Evolutionary conservation across 352 stramenopile genomes (phyloP).

Genomic region (Phytophthora pisi): DNA sequence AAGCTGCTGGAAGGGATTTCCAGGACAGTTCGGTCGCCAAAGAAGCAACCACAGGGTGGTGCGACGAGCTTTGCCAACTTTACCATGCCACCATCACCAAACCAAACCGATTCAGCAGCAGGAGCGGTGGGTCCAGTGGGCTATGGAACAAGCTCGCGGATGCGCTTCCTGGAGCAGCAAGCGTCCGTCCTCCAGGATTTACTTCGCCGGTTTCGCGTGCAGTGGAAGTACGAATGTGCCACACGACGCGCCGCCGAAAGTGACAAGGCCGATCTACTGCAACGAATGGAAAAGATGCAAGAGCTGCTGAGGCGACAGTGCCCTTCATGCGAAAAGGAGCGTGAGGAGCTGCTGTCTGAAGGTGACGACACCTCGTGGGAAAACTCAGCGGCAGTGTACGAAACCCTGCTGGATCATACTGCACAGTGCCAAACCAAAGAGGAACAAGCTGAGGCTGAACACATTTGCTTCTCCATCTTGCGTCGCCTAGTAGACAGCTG

Average conservation of each 20-base stretch:
- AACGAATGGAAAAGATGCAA: constrained; percentile 46
- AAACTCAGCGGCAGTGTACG: constrained; percentile 46
- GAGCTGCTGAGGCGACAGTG: constrained; percentile 38
- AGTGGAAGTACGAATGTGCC: constrained; percentile 58
- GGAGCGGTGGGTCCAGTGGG: constrained; percentile 26
- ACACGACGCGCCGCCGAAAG: constrained; percentile 38
- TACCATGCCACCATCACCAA: background rate
- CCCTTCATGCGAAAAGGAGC: constrained; percentile 31
- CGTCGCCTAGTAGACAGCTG: constrained; percentile 64
- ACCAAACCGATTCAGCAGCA: constrained; percentile 13
- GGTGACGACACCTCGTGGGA: constrained; percentile 51
- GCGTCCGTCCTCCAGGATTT: constrained; percentile 54
- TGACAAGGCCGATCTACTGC: constrained; percentile 50
- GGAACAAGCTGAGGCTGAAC: constrained; percentile 51
- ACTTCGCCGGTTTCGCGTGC: constrained; percentile 48
- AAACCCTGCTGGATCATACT: constrained; percentile 41
- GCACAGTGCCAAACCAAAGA: constrained; percentile 32
- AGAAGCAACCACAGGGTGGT: constrained; percentile 14
- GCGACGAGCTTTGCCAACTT: constrained; percentile 17
- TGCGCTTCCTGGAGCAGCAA: constrained; percentile 59
- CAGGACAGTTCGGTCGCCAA: constrained; percentile 18
- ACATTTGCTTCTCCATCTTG: constrained; percentile 67
- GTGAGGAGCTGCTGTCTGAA: constrained; percentile 32
- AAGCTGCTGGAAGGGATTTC: constrained; percentile 38
- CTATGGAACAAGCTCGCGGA: constrained; percentile 33